Evolutionary conservation across 371 early-diverging fungal species (phyloP).

Genomic region (Catenaria anguillulae): DNA sequence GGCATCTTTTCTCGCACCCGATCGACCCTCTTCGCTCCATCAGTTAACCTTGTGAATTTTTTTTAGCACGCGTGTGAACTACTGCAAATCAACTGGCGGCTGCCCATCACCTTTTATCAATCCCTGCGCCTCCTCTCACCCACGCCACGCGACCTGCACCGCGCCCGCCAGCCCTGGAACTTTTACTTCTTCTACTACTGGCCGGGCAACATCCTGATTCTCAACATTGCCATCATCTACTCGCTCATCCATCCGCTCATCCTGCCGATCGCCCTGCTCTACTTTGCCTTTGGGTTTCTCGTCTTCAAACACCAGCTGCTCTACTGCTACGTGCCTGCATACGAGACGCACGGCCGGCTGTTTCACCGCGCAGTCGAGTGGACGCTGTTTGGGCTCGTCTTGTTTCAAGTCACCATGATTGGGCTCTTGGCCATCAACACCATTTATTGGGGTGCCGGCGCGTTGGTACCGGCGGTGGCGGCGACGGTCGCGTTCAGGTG

Average conservation of each 20-base stretch:
- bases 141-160: not conserved
- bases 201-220: not conserved
- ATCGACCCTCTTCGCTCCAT: too few relatives aligned
- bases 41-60: too few relatives aligned
- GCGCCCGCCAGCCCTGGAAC: not conserved
- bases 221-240: not conserved
- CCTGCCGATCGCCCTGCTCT: not conserved
- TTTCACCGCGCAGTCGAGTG: not conserved
- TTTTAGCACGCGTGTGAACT: conserved; percentile 2
- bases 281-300: not conserved
- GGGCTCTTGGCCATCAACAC: not conserved
- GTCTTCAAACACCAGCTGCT: conserved; percentile 5
- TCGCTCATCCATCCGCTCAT: conserved; percentile 4
- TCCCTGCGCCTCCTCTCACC: not conserved
- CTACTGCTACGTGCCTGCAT: not conserved
- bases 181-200: conserved; percentile 2
- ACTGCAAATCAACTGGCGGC: conserved; percentile 5
- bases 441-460: not conserved
- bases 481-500: not conserved
- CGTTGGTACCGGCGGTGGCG: not conserved
- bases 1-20: too few relatives aligned
- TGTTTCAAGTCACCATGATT: conserved; percentile 1
- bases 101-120: not conserved
- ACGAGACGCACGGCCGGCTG: not conserved
- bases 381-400: not conserved